These are phyloP conservation scores for Beauveria australis DNA, from an alignment of 2,329 filamentous ascomycete species.

Conservation along the genomic window DNA sequence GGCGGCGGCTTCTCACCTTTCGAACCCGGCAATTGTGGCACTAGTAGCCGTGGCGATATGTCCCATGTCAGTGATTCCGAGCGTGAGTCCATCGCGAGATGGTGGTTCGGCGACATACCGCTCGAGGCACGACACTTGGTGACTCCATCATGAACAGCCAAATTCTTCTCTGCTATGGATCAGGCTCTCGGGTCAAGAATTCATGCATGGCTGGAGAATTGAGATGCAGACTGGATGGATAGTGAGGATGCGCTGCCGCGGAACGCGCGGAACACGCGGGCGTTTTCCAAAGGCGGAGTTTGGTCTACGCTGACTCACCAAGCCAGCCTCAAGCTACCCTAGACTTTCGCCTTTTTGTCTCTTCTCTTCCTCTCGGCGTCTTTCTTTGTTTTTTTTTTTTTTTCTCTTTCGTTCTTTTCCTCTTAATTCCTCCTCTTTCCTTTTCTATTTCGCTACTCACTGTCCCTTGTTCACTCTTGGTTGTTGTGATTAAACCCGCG, in stretches of 20 bases:
- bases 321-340: neutral
- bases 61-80: neutral
- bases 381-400: neutral
- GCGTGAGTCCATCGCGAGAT: neutral
- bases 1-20: conserved; percentile 1
- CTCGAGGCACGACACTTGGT: conserved; percentile 9
- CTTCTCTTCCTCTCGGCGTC: neutral
- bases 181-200: neutral
- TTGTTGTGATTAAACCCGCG: too few relatives aligned
- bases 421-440: too few relatives aligned
- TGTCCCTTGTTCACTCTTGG: too few relatives aligned
- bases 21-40: conserved; percentile 11
- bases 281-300: neutral
- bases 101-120: conserved; percentile 2
- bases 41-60: neutral
- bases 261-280: neutral
- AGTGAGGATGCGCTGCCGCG: neutral
- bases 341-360: neutral
- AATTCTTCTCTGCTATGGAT: neutral
- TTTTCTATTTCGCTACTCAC: too few relatives aligned
- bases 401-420: too few relatives aligned
- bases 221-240: neutral
- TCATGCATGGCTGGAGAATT: neutral
- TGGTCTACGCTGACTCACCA: neutral
- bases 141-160: conserved; percentile 2